These are phyloP conservation scores for Eimeria falciformis DNA, from an alignment of 169 alveolate species.

Conservation along the genomic window DNA sequence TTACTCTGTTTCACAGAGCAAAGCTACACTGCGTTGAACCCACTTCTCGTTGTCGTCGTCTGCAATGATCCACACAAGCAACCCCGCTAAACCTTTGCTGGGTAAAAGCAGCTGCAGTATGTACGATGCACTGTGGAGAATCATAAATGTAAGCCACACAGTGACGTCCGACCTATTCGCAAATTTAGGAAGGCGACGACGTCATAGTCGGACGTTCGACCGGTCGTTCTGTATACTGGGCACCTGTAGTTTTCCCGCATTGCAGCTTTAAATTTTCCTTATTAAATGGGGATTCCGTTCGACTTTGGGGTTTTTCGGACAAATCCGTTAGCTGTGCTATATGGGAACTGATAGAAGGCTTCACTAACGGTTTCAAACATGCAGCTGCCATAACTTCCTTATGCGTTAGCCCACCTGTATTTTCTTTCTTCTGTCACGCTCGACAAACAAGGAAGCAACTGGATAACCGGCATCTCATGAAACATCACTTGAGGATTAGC, in stretches of 20 bases:
- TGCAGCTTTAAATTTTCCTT: not conserved
- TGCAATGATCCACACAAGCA: conserved; percentile 1
- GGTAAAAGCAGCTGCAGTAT: not conserved
- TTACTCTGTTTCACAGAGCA: conserved; percentile 47
- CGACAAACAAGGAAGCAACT: conserved; percentile 1
- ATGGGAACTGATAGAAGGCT: too few relatives aligned
- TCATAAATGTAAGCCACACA: not conserved
- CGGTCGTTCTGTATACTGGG: conserved; percentile 68
- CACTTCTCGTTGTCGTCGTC: conserved; percentile 66
- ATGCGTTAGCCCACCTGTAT: conserved; percentile 24
- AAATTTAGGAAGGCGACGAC: conserved; percentile 48
- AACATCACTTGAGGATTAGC: conserved; percentile 36
- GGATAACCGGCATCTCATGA: conserved; percentile 58
- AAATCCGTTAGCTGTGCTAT: too few relatives aligned
- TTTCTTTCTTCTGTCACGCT: not conserved
- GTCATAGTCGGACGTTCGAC: conserved; percentile 34
- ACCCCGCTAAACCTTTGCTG: not conserved
- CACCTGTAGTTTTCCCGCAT: conserved; percentile 34
- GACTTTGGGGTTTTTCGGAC: too few relatives aligned
- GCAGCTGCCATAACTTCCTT: not conserved
- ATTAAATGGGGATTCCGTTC: not conserved
- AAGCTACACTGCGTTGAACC: conserved; percentile 69
- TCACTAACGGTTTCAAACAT: too few relatives aligned
- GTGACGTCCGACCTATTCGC: conserved; percentile 38
- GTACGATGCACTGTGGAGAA: not conserved